Percentiles rank a stretch among this genome's conserved stretches.
phyloP scores from a whole-genome alignment of 257 asterid species.

The Jasminum sambac region DNA sequence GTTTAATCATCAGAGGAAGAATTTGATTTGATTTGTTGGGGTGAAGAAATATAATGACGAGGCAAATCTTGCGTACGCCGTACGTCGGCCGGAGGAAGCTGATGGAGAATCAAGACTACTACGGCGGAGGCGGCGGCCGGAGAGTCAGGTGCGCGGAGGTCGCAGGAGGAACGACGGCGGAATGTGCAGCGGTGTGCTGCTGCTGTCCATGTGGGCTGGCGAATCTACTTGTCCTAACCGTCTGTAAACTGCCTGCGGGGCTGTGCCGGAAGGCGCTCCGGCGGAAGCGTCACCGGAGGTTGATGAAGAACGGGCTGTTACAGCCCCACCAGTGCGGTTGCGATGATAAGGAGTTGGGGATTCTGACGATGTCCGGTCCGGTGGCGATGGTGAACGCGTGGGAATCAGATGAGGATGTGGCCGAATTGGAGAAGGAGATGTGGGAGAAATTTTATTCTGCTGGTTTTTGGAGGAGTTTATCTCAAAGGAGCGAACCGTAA shows the following conservation, averaged over 20 bases:
- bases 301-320: conserved; percentile 26
- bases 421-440: conserved; percentile 51
- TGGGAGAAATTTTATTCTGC: conserved; percentile 46
- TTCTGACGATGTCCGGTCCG: conserved; percentile 24
- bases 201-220: conserved; percentile 49
- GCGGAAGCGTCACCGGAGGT: conserved; percentile 28
- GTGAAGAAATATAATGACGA: conserved; percentile 20
- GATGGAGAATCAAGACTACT: conserved; percentile 2
- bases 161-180: conserved; percentile 50
- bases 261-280: conserved; percentile 40
- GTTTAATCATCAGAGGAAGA: no score
- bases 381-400: conserved; percentile 13
- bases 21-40: no score
- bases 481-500: conserved; percentile 28
- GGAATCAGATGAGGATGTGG: conserved; percentile 33
- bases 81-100: conserved; percentile 30
- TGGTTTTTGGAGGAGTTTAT: conserved; percentile 55
- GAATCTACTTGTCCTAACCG: conserved; percentile 34
- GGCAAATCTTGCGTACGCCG: conserved; percentile 29
- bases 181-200: conserved; percentile 50
- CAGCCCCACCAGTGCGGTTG: conserved; percentile 20
- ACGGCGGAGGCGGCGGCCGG: conserved; percentile 12
- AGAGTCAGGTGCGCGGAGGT: conserved; percentile 38
- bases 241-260: conserved; percentile 41
- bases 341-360: conserved; percentile 22